These are phyloP conservation scores for Pestalotiopsis fici DNA, from an alignment of 2,329 filamentous ascomycete genomes.

Conservation along the genomic window DNA sequence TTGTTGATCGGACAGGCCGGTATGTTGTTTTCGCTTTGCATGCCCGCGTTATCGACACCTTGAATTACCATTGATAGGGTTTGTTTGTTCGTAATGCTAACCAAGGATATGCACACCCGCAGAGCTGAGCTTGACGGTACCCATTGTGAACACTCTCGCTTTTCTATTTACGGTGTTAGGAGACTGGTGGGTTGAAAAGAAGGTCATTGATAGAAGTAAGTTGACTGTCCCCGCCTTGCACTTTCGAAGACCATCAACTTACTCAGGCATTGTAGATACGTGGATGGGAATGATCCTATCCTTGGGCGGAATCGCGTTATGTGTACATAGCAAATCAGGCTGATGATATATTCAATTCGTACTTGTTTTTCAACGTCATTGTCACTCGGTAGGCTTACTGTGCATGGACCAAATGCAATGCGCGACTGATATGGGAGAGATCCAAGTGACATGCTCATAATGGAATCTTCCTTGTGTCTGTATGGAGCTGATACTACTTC, in stretches of 20 bases:
- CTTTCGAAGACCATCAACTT: constrained; percentile 2
- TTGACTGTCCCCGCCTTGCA: neutral
- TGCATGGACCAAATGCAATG: too few species aligned
- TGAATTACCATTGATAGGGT: neutral
- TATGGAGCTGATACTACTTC: too few species aligned
- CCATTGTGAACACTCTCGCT: constrained; percentile 90
- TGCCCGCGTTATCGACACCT: too few species aligned
- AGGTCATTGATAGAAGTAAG: constrained; percentile 81
- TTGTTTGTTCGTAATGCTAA: neutral
- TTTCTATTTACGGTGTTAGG: constrained; percentile 96
- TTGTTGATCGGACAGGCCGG: constrained; percentile 89
- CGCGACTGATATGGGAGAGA: too few species aligned
- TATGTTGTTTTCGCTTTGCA: constrained; percentile 36
- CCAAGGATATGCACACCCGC: neutral
- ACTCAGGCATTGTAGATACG: constrained; percentile 69
- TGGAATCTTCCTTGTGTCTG: too few species aligned
- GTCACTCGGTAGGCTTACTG: too few species aligned
- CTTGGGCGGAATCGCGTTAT: constrained; percentile 77
- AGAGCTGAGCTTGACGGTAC: constrained; percentile 92
- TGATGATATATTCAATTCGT: neutral
- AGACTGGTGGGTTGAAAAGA: constrained; percentile 92
- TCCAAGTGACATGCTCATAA: too few species aligned
- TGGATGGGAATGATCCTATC: constrained; percentile 82
- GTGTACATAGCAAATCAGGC: constrained; percentile 67
- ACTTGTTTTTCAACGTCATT: neutral